Conservation (phyloP, 805 yeast species). For the Pichia membranifaciens region DNA sequence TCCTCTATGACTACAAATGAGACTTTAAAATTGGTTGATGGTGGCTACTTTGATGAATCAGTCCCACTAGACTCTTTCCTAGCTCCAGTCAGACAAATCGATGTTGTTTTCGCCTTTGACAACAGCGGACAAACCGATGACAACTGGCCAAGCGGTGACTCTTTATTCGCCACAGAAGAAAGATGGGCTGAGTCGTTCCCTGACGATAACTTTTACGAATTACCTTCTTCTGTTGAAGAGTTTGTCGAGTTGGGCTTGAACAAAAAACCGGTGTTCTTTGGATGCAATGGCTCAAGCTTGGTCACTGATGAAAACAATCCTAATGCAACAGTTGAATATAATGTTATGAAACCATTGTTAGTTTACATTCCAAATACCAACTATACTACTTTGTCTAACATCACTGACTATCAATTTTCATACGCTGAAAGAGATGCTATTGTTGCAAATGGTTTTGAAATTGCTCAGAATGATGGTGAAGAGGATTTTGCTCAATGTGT, state of each 20-base stretch:
- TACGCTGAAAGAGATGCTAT: conserved; percentile 53
- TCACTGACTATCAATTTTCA: conserved; percentile 52
- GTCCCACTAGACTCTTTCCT: conserved; percentile 61
- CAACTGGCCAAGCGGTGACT: conserved; percentile 60
- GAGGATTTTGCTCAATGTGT: conserved; percentile 64
- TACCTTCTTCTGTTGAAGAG: conserved; percentile 53
- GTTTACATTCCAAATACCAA: conserved; percentile 70
- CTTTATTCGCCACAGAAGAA: conserved; percentile 46
- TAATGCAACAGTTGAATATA: conserved; percentile 22
- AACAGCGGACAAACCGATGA: conserved; percentile 55
- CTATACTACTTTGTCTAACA: conserved; percentile 53
- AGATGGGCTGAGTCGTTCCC: conserved; percentile 44
- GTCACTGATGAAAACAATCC: conserved; percentile 30
- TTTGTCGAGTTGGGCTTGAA: conserved; percentile 55
- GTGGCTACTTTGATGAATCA: conserved; percentile 41
- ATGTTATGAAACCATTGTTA: conserved; percentile 55
- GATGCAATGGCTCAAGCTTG: conserved; percentile 60
- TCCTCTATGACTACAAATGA: conserved; percentile 17
- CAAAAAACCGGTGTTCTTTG: conserved; percentile 68
- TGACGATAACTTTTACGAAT: conserved; percentile 60
- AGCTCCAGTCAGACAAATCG: conserved; percentile 53
- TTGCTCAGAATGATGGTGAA: conserved; percentile 54
- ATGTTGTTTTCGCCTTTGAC: conserved; percentile 58
- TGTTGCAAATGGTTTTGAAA: conserved; percentile 67
- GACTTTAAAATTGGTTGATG: conserved; percentile 24